Conservation (phyloP, 371 early-diverging fungal species). For the Amoeboaphelidium occidentale region DNA sequence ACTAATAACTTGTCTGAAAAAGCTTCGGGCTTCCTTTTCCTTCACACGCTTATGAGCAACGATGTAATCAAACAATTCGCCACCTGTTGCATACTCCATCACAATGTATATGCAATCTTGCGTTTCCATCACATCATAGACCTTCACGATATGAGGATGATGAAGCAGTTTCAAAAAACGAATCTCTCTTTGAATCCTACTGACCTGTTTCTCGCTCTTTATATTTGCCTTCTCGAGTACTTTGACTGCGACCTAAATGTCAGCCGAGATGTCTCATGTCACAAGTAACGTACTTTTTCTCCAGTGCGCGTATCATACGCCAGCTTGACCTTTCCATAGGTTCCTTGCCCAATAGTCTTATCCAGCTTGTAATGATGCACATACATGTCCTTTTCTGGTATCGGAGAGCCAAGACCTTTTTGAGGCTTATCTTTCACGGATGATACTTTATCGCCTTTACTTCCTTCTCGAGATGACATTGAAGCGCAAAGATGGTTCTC, state of each 20-base stretch:
- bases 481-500: too few relatives aligned
- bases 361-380: slow-evolving; percentile 19
- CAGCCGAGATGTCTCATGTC: slow-evolving; percentile 12
- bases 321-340: slow-evolving; percentile 57
- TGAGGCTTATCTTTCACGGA: too few relatives aligned
- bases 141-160: slow-evolving; percentile 35
- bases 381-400: too few relatives aligned
- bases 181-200: slow-evolving; percentile 32
- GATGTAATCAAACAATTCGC: slow-evolving; percentile 32
- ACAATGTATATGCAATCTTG: slow-evolving; percentile 25
- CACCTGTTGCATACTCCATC: slow-evolving; percentile 33
- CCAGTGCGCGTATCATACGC: slow-evolving; percentile 29
- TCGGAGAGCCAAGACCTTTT: too few relatives aligned
- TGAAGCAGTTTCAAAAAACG: slow-evolving; percentile 23
- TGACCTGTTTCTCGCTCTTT: slow-evolving; percentile 25
- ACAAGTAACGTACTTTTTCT: slow-evolving; percentile 9
- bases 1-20: slow-evolving; percentile 46
- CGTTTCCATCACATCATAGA: slow-evolving; percentile 28
- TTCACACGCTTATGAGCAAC: slow-evolving; percentile 21
- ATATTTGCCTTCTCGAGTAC: slow-evolving; percentile 23
- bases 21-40: slow-evolving; percentile 23
- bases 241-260: slow-evolving; percentile 22
- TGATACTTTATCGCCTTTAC: too few relatives aligned
- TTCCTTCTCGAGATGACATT: too few relatives aligned
- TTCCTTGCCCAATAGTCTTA: slow-evolving; percentile 47